Percentiles rank a stretch among this genome's conserved stretches.
Evolutionary conservation across 805 yeast species (phyloP).

Genomic region (Lipomyces yamanashiensis): DNA sequence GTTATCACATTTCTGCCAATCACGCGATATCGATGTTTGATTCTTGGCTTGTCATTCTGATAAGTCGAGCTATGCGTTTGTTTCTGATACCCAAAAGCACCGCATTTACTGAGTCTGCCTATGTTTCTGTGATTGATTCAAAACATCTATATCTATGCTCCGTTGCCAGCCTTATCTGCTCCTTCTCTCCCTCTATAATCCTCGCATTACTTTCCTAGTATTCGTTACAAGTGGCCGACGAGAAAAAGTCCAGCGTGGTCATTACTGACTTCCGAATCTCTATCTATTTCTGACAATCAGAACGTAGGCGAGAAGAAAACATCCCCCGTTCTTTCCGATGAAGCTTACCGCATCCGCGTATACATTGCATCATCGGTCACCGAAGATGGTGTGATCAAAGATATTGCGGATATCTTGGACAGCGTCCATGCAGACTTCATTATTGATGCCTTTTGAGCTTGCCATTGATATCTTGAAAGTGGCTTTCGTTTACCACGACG

Average conservation of each 20-base stretch:
- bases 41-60: too few relatives aligned
- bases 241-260: constrained; percentile 3
- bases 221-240: constrained; percentile 4
- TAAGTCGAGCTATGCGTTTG: too few relatives aligned
- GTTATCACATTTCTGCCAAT: too few relatives aligned
- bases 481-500: constrained; percentile 14
- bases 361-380: constrained; percentile 5
- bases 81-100: too few relatives aligned
- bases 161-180: not conserved
- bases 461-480: constrained; percentile 42
- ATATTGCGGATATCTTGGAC: constrained; percentile 9
- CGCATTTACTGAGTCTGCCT: too few relatives aligned
- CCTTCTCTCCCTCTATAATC: not conserved
- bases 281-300: not conserved
- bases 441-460: constrained; percentile 42
- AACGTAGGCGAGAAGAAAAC: constrained; percentile 1
- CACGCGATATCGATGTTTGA: too few relatives aligned
- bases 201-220: not conserved
- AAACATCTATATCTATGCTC: too few relatives aligned
- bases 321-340: not conserved
- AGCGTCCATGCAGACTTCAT: constrained; percentile 12
- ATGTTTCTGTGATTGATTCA: too few relatives aligned
- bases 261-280: constrained; percentile 1
- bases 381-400: not conserved
- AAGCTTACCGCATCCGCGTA: constrained; percentile 1